These are phyloP conservation scores for Eryngium alpinum DNA, from an alignment of 140 eudicot genomes.

Conservation along the genomic window DNA sequence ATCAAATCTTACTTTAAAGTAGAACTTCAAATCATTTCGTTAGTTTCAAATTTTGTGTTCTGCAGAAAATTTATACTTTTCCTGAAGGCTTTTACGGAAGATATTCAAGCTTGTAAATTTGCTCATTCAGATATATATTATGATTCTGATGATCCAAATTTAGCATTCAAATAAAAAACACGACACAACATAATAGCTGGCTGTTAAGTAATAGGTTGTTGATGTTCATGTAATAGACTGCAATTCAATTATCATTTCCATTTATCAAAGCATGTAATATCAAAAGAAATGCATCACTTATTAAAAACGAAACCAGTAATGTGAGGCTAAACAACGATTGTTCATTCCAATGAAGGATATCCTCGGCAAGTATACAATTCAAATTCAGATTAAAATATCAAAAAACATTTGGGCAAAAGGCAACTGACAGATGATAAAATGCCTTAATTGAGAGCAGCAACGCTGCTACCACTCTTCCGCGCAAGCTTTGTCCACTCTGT, in stretches of 20 bases:
- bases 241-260: slow-evolving; percentile 1
- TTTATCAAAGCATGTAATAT: slow-evolving; percentile 1
- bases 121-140: too few relatives aligned
- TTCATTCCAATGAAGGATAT: slow-evolving; percentile 23
- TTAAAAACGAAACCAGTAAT: slow-evolving; percentile 27
- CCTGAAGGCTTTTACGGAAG: background rate
- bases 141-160: background rate
- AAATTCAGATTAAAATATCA: slow-evolving; percentile 23
- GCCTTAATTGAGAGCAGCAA: slow-evolving; percentile 20
- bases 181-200: background rate
- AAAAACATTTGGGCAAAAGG: slow-evolving; percentile 13
- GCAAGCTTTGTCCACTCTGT: slow-evolving; percentile 98
- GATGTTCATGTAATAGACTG: background rate
- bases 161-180: background rate
- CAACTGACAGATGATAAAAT: background rate
- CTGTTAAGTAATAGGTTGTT: background rate
- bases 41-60: slow-evolving; percentile 5
- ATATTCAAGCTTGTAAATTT: too few relatives aligned
- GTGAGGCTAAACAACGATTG: slow-evolving; percentile 27
- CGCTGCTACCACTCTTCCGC: slow-evolving; percentile 22
- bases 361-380: slow-evolving; percentile 24
- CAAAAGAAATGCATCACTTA: slow-evolving; percentile 23
- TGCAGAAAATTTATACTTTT: background rate
- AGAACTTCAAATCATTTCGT: background rate
- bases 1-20: background rate